Evolutionary conservation across 768 basidiomycete species (phyloP), one percentile per base, ranked within the genome.

Genomic region (Panellus pusillus): DNA sequence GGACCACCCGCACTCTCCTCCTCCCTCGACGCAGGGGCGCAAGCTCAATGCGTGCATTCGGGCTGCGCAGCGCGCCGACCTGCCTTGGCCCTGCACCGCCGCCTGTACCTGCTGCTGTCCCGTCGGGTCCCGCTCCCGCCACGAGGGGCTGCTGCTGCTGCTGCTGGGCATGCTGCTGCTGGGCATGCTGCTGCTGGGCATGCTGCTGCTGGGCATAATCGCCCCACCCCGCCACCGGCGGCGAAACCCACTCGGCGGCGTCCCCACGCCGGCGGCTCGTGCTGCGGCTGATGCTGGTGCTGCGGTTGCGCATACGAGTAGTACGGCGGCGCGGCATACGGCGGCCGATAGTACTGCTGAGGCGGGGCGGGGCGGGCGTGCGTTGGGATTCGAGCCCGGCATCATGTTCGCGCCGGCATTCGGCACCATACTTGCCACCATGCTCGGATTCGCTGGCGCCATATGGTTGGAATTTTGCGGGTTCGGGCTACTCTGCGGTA

Each of bases 21-120:
- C 18, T 55, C 52, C 29, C 59, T 14, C 38, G 63, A 19, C 79
- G 42, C 62, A 86, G 61, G 53, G 84, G 84, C 39, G 83, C 81
- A 2, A 85, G 71, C 68, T 83, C 81, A 46, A 83, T 81, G 47
- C 81, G 61, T 55, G 76, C 78, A 20, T 64, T 67, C 28, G 61
- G 58, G 20, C 62, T 54, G 15, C 59, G 65, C 32, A 61, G 62
- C 35, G 54, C 63, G 38, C 60, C 63, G 45, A 57, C 60, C 48
- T 51, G 48, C 8, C 62, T n/a, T n/a, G n/a, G n/a, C n/a, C n/a
- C n/a, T n/a, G n/a, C n/a, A n/a, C n/a, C n/a, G n/a, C n/a, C n/a
- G n/a, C 62, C 54, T 49, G 58, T 20, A 8, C 44, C n/a, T 54
- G 60, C 37, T 42, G 47, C 9, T 64, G 40, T 7, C 17, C 28